Base-by-base conservation (phyloP, 2,329 filamentous ascomycete species). In the Nothopassalora personata region DNA sequence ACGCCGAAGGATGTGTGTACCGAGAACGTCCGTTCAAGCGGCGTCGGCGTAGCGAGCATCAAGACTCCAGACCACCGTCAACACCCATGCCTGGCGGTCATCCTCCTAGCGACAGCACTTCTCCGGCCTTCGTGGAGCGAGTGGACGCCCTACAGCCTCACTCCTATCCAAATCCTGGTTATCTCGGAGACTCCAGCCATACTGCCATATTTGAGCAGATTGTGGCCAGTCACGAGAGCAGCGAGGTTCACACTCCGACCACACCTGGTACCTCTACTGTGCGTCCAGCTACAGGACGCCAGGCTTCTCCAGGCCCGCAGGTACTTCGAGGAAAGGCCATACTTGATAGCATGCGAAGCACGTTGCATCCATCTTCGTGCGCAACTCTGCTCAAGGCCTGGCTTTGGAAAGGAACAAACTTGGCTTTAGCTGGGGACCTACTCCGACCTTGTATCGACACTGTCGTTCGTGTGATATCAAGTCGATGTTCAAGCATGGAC, bases 141-240 rank as follows among this genome's bases (percentile, higher is more conserved):
- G 3, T 30, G 27, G 18, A 5, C 19, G 46, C 28, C 19, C 19
- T 11, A 9, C 9, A 5, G 10, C 11, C 48, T 15, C 62, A 64
- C 33, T 65, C 62, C 6, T 72, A 72, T 62, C 71, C 72, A 0
- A 74, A 73, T 59, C 71, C 71, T 23, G 71, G 71, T 4, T 73
- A 69, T 46, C 64, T 71, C 8, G 72, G 71, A 23, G 64, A 63
- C 1, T 71, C 70, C 5, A 73, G 70, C 56, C 67, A 71, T 54
- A 66, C 68, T 8, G 64, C 70, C 13, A 67, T 74, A 18, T 73
- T 74, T 60, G 64, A 70, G 34, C 68, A 73, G 18, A 61, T 73
- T 9, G 63, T 60, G 15, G 60, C 66, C n/a, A 67, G 60, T 30
- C 49, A 51, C 28, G 49, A 51, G 30, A 34, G 49, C 19, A 51